Base-by-base conservation (phyloP, 768 basidiomycete species). In the Mycena galopus region DNA sequence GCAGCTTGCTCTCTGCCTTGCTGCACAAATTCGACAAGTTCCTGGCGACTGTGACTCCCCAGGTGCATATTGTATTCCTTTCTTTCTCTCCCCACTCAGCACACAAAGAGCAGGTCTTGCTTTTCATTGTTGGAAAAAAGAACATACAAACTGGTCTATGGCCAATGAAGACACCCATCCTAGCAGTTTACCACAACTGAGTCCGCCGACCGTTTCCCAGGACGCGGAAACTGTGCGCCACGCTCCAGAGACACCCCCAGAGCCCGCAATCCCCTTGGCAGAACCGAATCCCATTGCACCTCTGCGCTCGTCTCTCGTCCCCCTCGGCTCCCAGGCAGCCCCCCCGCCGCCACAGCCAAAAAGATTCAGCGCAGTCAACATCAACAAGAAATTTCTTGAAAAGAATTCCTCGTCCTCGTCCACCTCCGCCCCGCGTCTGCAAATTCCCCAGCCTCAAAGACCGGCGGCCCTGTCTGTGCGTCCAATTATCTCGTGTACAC, bases 321-420 rank as follows among this genome's bases (percentile, higher is more conserved):
- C 86, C 71, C 80, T 88, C 67, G 84, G 83, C 75, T 85, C 87
- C 35, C 78, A 78, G 66, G 73, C 80, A 37, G 79, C 86, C 37
- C 76, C 81, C 39, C 78, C 83, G 63, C 88, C 88, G 2, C 56
- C 69, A 14, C 92, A 90, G 73, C 88, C 89, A 33, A 99, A 98
- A 87, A 92, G 93, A 78, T 97, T 96, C 82, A 94, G 86, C 79
- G 90, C 95, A 32, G 90, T 96, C 73, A 96, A 96, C 79, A 95
- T 98, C 82, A 97, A 95, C 86, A 97, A 96, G 90, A 96, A 95
- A 82, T 99, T 98, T 82, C 86, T 98, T 51, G 94, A 96, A 85
- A 97, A 97, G 88, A 93, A 93, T 66, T 73, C 72, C 25, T 91
- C 91, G 8, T 81, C 91, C 51, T 84, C 90, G 50, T 86, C 91